Percentiles rank a stretch among this genome's conserved stretches.
phyloP scores from a whole-genome alignment of 2,329 filamentous ascomycete species.

The Fonsecaea pugnacius region DNA sequence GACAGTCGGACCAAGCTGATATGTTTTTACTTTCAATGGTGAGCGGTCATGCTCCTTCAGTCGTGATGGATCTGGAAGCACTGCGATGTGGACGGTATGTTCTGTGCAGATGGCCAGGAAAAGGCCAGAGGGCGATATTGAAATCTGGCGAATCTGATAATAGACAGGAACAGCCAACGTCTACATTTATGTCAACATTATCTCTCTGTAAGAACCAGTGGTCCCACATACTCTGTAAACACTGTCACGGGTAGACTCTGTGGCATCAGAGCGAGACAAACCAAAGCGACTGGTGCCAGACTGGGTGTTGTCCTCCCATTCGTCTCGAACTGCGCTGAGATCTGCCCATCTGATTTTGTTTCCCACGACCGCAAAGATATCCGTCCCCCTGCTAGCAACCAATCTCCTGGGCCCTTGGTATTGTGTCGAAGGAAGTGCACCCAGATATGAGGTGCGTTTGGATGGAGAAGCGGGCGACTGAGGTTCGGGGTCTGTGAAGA shows the following conservation, averaged over 20 bases:
- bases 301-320: constrained; percentile 49
- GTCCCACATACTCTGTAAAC: constrained; percentile 53
- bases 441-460: constrained; percentile 43
- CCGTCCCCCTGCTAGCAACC: constrained; percentile 79
- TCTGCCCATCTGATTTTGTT: constrained; percentile 93
- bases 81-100: constrained; percentile 83
- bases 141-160: constrained; percentile 80
- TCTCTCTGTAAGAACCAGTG: neutral
- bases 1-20: constrained; percentile 87
- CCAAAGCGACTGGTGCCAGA: constrained; percentile 21
- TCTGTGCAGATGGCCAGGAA: constrained; percentile 81
- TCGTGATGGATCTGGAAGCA: constrained; percentile 80
- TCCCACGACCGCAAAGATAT: constrained; percentile 85
- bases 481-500: constrained; percentile 67
- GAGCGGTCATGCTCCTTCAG: constrained; percentile 70
- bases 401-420: constrained; percentile 58
- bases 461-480: constrained; percentile 46
- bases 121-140: constrained; percentile 79
- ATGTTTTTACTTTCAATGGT: constrained; percentile 79
- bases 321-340: constrained; percentile 75
- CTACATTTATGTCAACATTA: constrained; percentile 39
- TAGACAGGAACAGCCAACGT: constrained; percentile 75
- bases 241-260: constrained; percentile 6
- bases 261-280: constrained; percentile 13
- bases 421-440: constrained; percentile 36